A percentile compares a stretch with the other conserved stretches of the same genome.
Evolutionary conservation across 108 stramenopile genomes (phyloP).

Genomic region (Skeletonema grethae): DNA sequence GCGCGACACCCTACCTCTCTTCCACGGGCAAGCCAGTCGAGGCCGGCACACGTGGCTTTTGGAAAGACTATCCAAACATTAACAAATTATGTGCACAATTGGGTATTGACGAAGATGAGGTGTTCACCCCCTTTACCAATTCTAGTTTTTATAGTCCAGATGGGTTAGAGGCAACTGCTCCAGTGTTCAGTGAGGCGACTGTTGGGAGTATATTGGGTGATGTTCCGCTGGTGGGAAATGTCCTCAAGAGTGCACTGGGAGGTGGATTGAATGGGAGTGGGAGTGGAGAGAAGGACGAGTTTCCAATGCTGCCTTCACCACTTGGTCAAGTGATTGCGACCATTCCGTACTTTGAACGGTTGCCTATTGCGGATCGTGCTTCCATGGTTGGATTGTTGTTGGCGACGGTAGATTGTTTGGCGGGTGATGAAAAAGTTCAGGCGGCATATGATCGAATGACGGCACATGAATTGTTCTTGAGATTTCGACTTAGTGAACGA

Average conservation of each 20-base stretch:
- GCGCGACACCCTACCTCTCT: slow-evolving; percentile 70
- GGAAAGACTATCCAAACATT: slow-evolving; percentile 97
- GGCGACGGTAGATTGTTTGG: slow-evolving; percentile 88
- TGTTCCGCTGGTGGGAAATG: slow-evolving; percentile 21
- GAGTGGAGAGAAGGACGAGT: slow-evolving; percentile 16
- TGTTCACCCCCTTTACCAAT: slow-evolving; percentile 91
- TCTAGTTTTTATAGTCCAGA: slow-evolving; percentile 92
- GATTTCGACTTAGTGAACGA: slow-evolving; percentile 71
- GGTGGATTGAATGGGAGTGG: neutral
- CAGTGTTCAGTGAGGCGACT: slow-evolving; percentile 74
- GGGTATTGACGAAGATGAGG: slow-evolving; percentile 63
- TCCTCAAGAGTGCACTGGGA: slow-evolving; percentile 5
- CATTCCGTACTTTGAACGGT: slow-evolving; percentile 87
- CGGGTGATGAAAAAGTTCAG: slow-evolving; percentile 61
- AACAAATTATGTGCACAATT: slow-evolving; percentile 74
- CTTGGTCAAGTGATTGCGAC: slow-evolving; percentile 90
- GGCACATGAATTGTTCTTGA: slow-evolving; percentile 85
- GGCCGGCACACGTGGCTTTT: slow-evolving; percentile 90
- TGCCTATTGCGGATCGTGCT: slow-evolving; percentile 85
- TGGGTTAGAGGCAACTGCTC: slow-evolving; percentile 91
- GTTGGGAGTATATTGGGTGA: slow-evolving; percentile 47
- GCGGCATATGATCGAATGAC: slow-evolving; percentile 92
- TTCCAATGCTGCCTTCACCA: slow-evolving; percentile 85
- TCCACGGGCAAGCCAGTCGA: slow-evolving; percentile 77
- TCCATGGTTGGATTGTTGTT: slow-evolving; percentile 88